Evolutionary conservation across 805 yeast species (phyloP).

Genomic region (Scheffersomyces amazonensis): DNA sequence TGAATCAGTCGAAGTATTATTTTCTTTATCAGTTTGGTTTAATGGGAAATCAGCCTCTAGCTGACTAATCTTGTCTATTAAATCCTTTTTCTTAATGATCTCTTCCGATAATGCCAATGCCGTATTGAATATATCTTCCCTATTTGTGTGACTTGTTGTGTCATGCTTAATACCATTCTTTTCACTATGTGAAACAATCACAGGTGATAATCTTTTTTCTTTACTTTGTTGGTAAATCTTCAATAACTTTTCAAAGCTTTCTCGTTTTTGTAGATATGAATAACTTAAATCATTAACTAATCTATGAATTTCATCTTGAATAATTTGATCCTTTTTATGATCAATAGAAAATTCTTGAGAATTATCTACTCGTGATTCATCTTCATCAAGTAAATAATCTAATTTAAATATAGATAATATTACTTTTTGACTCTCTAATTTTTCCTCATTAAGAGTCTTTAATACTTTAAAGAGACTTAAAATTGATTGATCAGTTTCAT

Average conservation of each 20-base stretch:
- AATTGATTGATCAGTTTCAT: constrained; percentile 32
- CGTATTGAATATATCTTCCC: too few species aligned
- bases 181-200: not conserved
- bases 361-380: not conserved
- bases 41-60: too few species aligned
- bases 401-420: constrained; percentile 28
- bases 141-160: too few species aligned
- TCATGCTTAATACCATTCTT: not conserved
- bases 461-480: constrained; percentile 23
- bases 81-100: not conserved
- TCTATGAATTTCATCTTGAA: constrained; percentile 40
- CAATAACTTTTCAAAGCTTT: constrained; percentile 19
- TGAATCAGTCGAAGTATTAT: constrained; percentile 9
- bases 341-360: constrained; percentile 16
- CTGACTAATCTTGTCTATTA: not conserved
- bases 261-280: constrained; percentile 29
- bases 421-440: constrained; percentile 25
- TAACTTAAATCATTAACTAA: constrained; percentile 37
- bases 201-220: not conserved
- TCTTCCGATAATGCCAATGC: too few species aligned
- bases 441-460: constrained; percentile 18
- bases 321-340: constrained; percentile 25
- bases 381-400: constrained; percentile 24
- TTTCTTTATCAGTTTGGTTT: constrained; percentile 2
- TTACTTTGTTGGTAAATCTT: constrained; percentile 1